A percentile compares a stretch with the other conserved stretches of the same genome.
These are phyloP conservation scores for Wickerhamiella parazyma DNA, from an alignment of 805 yeast species.

Conservation along the genomic window DNA sequence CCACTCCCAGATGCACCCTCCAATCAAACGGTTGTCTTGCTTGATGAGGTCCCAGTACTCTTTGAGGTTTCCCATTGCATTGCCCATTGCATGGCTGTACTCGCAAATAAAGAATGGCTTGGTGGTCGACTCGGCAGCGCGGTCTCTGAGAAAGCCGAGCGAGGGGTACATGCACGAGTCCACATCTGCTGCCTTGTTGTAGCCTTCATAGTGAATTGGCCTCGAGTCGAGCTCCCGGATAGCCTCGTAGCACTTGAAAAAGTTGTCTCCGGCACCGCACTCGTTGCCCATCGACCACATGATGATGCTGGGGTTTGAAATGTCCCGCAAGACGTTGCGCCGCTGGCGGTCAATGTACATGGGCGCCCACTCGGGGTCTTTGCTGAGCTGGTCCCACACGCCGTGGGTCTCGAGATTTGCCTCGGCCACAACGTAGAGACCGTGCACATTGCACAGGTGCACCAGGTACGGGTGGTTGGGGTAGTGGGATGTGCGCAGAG, in stretches of 20 bases:
- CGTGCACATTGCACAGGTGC: constrained; percentile 24
- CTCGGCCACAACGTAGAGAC: constrained; percentile 29
- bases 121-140: constrained; percentile 14
- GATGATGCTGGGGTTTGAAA: constrained; percentile 26
- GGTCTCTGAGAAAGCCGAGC: constrained; percentile 18
- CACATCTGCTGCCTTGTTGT: constrained; percentile 20
- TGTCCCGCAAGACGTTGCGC: constrained; percentile 25
- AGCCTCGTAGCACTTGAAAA: constrained; percentile 23
- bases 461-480: constrained; percentile 28
- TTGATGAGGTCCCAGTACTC: constrained; percentile 27
- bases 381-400: constrained; percentile 18
- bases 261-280: constrained; percentile 27
- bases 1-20: constrained; percentile 33
- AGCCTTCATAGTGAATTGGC: constrained; percentile 29
- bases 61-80: constrained; percentile 27
- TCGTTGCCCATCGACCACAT: constrained; percentile 32
- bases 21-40: constrained; percentile 24
- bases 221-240: constrained; percentile 21
- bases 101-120: constrained; percentile 29
- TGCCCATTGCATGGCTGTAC: constrained; percentile 31
- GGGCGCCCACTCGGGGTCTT: constrained; percentile 25
- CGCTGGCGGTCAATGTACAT: constrained; percentile 28
- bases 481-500: constrained; percentile 29
- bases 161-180: constrained; percentile 28
- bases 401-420: constrained; percentile 31